phyloP scores from a whole-genome alignment of 371 early-diverging fungal species.

The Mucor racemosus region DNA sequence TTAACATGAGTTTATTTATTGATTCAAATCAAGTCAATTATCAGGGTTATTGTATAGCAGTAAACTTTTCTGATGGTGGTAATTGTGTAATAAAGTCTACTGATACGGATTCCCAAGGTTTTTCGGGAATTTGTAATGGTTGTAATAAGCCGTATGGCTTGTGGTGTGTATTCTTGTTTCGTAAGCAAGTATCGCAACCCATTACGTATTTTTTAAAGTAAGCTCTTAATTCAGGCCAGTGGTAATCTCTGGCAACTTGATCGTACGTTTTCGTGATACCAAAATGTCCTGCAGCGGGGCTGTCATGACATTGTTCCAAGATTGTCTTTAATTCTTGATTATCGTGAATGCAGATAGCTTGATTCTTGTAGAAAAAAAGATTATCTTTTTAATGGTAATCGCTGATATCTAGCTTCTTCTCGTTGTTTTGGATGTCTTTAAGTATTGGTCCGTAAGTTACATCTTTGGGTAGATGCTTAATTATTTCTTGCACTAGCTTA shows the following conservation, averaged over 20 bases:
- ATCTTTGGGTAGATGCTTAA: too few species aligned
- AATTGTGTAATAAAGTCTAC: constrained; percentile 24
- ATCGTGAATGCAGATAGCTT: neutral
- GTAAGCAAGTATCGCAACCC: constrained; percentile 50
- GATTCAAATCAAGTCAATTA: constrained; percentile 52
- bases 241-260: constrained; percentile 33
- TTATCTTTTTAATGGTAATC: too few species aligned
- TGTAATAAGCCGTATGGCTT: constrained; percentile 41
- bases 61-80: constrained; percentile 19
- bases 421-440: too few species aligned
- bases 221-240: constrained; percentile 49
- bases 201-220: constrained; percentile 40
- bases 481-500: too few species aligned
- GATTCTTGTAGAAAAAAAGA: too few species aligned
- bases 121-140: constrained; percentile 39
- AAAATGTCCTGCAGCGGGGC: constrained; percentile 50
- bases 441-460: too few species aligned
- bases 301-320: constrained; percentile 42
- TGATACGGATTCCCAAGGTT: constrained; percentile 39
- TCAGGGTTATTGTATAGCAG: constrained; percentile 48
- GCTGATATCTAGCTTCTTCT: too few species aligned
- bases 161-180: constrained; percentile 31
- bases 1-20: constrained; percentile 46
- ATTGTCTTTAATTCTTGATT: constrained; percentile 22
- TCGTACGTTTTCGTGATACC: constrained; percentile 50